Base-by-base conservation (phyloP, 2,329 filamentous ascomycete genomes). In the Penicillium sp. region DNA sequence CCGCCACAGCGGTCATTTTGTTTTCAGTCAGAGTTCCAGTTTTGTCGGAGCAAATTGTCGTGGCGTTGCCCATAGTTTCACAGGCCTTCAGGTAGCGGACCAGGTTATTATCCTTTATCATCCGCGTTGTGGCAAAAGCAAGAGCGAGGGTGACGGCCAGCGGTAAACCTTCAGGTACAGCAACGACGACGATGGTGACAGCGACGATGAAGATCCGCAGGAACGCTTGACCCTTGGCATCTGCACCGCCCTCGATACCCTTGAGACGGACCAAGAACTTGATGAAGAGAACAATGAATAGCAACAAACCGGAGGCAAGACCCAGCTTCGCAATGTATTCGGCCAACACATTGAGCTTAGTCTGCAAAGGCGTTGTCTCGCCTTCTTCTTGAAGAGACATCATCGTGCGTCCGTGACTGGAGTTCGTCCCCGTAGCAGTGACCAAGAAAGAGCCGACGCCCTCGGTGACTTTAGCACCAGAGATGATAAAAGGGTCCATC, bases 201-300 rank as follows among this genome's bases (percentile, higher is more conserved):
- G 80, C 76, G 27, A 82, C 71, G 37, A 82, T 82, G 55, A 82
- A 75, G 31, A 82, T 78, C 54, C 77, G 76, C 14, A 83, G 69
- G 60, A 83, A 83, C n/a, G 67, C 69, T 59, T 81, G 78, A 6
- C 77, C 80, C 60, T 81, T 82, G 1, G 75, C 72, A 2, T 78
- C 71, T 2, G 71, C 69, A 10, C 66, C 59, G 19, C 58, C 67
- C 2, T 67, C 60, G 19, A 79, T 82, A 18, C 70, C 61, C 3
- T 79, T 77, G 6, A 90, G 75, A 14, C 77, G 70, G 27, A 80
- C 86, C 18, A 87, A 68, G 64, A 90, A 92, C 60, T 88, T 86
- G 75, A 91, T 89, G 61, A 91, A 82, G 7, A 90, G 74, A 6
- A 90, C 86, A 41, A 89, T 73, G 63, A 92, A 92, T n/a, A 92